A percentile compares a stretch with the other conserved stretches of the same genome.
These are phyloP conservation scores for Apiospora marii DNA, from an alignment of 2,329 filamentous ascomycete species.

Conservation along the genomic window DNA sequence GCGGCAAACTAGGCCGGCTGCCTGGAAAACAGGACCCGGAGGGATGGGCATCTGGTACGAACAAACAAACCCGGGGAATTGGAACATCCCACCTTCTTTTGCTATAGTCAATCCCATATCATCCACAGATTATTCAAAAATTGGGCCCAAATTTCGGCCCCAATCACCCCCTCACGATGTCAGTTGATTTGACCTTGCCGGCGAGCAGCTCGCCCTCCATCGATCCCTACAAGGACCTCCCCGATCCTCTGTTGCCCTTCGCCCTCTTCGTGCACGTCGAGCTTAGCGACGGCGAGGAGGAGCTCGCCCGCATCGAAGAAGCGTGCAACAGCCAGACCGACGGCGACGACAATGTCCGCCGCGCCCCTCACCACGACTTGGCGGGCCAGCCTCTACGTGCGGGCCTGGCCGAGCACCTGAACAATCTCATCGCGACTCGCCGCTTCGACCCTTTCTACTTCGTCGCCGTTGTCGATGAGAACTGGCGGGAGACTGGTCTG, in stretches of 20 bases:
- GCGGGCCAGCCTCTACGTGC: neutral
- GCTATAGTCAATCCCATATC: neutral
- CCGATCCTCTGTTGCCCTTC: neutral
- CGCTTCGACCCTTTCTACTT: conserved; percentile 23
- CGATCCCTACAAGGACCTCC: conserved; percentile 7
- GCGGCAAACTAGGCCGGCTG: neutral
- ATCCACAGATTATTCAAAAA: neutral
- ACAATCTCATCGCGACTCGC: neutral
- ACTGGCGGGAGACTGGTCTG: neutral
- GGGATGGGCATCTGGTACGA: neutral
- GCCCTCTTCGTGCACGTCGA: conserved; percentile 17
- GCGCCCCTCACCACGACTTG: neutral
- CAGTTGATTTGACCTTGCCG: conserved; percentile 7
- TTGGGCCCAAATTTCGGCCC: neutral
- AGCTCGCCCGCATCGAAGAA: conserved; percentile 13
- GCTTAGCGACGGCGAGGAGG: neutral
- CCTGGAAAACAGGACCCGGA: neutral
- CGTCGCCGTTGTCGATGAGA: conserved; percentile 7
- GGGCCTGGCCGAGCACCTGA: neutral
- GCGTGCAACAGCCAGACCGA: conserved; percentile 12
- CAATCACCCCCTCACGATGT: neutral
- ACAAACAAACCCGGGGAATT: neutral
- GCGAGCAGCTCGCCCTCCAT: conserved; percentile 9
- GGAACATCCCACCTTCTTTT: neutral
- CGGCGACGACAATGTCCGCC: neutral